Conservation (phyloP, 129 eudicot genomes). For the Solidago caesia region DNA sequence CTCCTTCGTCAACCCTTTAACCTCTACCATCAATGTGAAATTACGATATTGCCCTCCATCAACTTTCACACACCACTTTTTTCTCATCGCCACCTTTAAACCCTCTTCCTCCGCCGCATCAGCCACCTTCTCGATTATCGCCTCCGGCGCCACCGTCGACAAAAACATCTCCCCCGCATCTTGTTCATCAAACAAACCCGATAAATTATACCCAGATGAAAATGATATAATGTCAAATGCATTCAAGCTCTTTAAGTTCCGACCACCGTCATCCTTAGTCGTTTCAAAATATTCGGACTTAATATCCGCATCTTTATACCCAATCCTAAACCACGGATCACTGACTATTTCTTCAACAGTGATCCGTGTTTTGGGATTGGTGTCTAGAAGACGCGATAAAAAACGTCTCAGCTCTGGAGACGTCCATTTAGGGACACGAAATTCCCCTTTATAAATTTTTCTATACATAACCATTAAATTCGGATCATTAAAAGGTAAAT, state of each 20-base stretch:
- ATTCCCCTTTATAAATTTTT: conserved; percentile 60
- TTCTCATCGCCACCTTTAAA: conserved; percentile 40
- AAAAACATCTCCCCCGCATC: conserved; percentile 47
- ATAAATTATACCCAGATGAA: conserved; percentile 53
- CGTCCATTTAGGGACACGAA: conserved; percentile 59
- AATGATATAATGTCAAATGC: conserved; percentile 68
- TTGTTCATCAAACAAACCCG: conserved; percentile 47
- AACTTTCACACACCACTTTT: conserved; percentile 40
- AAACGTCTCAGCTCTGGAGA: conserved; percentile 52
- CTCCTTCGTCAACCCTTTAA: conserved; percentile 60
- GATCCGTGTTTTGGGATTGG: conserved; percentile 48
- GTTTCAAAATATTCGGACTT: conserved; percentile 18
- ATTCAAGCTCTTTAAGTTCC: conserved; percentile 21
- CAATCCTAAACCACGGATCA: conserved; percentile 55
- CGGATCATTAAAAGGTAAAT: conserved; percentile 24
- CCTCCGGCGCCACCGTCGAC: conserved; percentile 47
- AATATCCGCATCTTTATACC: conserved; percentile 24
- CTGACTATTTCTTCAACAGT: conserved; percentile 36
- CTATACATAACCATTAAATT: conserved; percentile 58
- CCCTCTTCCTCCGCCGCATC: conserved; percentile 41
- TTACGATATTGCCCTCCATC: conserved; percentile 66
- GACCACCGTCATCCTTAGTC: conserved; percentile 16
- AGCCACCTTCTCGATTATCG: conserved; percentile 46
- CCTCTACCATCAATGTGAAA: conserved; percentile 36
- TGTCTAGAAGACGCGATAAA: conserved; percentile 41